Evolutionary conservation across 2,329 filamentous ascomycete genomes (phyloP), one percentile per base, ranked within the genome.

Genomic region (Trichoderma oligosporum): DNA sequence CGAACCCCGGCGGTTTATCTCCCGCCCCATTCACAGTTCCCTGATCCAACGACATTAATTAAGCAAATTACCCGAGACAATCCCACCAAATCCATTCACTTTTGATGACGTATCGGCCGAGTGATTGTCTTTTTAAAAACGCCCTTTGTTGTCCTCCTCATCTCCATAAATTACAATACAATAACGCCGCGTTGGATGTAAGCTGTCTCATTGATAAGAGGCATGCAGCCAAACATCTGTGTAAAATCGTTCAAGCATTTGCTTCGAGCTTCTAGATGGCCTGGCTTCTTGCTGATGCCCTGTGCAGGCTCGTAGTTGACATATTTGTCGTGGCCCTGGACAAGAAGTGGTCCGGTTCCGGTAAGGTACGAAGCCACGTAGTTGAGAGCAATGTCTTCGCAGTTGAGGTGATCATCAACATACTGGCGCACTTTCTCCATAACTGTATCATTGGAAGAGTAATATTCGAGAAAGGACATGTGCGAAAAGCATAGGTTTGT

Each of bases 331-430:
- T 65, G 64, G 24, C 72, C 72, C 14, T 61, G 66, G 39, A 74
- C 70, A 1, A 72, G 65, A 14, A 75, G 61, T 0, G 72, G 72
- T 0, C 71, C 71, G 11, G 66, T 61, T 14, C 71, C 65, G 0
- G 72, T 74, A 35, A 75, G 58, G 16, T 68, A 60, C 2, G 69
- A 68, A 6, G 67, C 64, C 25, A 74, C 61, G 35, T 68, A 74
- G 62, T 75, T 75, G 51, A 75, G 58, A 18, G 70, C 73, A 58
- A 75, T 68, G 49, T 75, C 72, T 59, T 75, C 73, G 65, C 73
- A 75, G 62, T 75, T 74, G 64, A 72, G 69, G 41, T 68, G 63
- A 16, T 69, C 60, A 22, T 74, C 73, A 12, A 75, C 71, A 55
- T 73, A 71, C 1, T 68, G 61, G 2, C 73, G 69, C 20, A 75